Evolutionary conservation across 768 basidiomycete species (phyloP).

Genomic region (Scleroderma citrinum): DNA sequence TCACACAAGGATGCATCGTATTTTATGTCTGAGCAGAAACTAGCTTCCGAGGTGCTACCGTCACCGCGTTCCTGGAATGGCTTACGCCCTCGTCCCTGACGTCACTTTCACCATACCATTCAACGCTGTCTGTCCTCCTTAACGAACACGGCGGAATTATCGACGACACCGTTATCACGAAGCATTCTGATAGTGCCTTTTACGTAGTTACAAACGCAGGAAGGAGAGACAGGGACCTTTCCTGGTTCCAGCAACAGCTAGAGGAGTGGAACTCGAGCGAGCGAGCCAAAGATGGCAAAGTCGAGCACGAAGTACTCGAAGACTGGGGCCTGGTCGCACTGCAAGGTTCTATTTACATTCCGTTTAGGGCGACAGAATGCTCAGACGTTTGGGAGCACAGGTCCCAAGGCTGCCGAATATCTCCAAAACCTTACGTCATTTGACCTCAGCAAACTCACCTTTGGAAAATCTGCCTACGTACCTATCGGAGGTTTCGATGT

Average conservation of each 20-base stretch:
- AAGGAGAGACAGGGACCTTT: conserved; percentile 71
- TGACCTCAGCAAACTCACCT: conserved; percentile 69
- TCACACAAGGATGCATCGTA: too few relatives aligned
- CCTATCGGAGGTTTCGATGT: conserved; percentile 56
- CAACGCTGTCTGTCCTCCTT: conserved; percentile 84
- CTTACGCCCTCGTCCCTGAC: conserved; percentile 81
- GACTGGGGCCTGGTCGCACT: conserved; percentile 86
- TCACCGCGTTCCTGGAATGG: conserved; percentile 79
- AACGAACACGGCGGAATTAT: conserved; percentile 92
- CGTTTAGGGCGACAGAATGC: neutral
- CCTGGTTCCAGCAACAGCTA: conserved; percentile 67
- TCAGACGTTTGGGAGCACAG: conserved; percentile 29
- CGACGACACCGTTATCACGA: conserved; percentile 91
- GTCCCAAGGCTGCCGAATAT: conserved; percentile 77
- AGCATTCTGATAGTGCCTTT: conserved; percentile 71
- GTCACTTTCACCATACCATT: conserved; percentile 61
- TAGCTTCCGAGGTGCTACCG: conserved; percentile 78
- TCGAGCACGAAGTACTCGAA: conserved; percentile 77
- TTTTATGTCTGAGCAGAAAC: neutral
- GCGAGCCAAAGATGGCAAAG: conserved; percentile 45
- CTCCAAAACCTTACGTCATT: conserved; percentile 72
- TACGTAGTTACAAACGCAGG: conserved; percentile 98
- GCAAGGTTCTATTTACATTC: conserved; percentile 58
- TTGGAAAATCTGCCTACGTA: conserved; percentile 79
- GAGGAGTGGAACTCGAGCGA: conserved; percentile 71